These are phyloP conservation scores for Alternaria panax DNA, from an alignment of 2,329 filamentous ascomycete species.

Conservation along the genomic window DNA sequence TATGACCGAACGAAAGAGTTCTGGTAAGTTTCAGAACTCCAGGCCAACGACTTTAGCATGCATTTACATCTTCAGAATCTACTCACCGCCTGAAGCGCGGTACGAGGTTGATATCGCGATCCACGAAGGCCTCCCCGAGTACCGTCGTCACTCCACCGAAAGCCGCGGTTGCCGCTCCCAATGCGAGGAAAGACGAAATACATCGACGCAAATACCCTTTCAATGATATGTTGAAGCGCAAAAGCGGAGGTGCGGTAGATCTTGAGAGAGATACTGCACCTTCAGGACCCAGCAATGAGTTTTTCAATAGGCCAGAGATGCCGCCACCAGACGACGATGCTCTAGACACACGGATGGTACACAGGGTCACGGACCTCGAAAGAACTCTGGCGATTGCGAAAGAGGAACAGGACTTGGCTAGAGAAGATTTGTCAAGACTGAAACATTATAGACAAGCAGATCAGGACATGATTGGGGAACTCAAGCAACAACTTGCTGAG, in stretches of 20 bases:
- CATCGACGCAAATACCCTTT: constrained; percentile 41
- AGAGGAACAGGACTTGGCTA: constrained; percentile 33
- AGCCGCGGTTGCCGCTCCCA: constrained; percentile 36
- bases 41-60: not conserved
- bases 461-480: constrained; percentile 27
- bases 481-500: constrained; percentile 25
- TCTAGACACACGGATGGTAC: constrained; percentile 13
- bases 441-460: constrained; percentile 30
- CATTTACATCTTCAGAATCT: constrained; percentile 24
- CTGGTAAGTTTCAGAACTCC: constrained; percentile 29
- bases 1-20: constrained; percentile 44
- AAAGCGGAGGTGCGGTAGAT: constrained; percentile 8
- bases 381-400: constrained; percentile 29
- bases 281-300: constrained; percentile 1
- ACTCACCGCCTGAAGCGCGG: constrained; percentile 38
- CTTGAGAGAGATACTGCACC: constrained; percentile 1
- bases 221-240: constrained; percentile 40
- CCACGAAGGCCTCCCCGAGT: constrained; percentile 28
- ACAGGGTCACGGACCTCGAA: constrained; percentile 38
- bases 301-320: not conserved
- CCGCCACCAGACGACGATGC: constrained; percentile 4
- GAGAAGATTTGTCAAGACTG: constrained; percentile 37
- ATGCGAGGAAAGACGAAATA: constrained; percentile 41
- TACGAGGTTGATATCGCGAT: constrained; percentile 32
- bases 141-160: constrained; percentile 42